These are phyloP conservation scores for Cladorrhinum sp. DNA, from an alignment of 2,329 filamentous ascomycete species.

Conservation along the genomic window DNA sequence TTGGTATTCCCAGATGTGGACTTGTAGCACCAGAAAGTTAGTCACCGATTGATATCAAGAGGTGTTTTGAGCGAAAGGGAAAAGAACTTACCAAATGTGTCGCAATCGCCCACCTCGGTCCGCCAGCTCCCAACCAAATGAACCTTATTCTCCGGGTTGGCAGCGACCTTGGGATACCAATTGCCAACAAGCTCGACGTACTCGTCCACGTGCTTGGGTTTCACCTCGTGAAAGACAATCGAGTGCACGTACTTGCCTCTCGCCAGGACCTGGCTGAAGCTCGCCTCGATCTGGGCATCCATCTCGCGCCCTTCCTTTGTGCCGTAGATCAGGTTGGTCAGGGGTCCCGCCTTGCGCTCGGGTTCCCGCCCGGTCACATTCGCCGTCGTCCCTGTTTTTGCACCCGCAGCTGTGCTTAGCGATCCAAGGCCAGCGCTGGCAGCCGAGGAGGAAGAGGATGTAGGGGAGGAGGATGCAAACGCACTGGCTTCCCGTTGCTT, in stretches of 20 bases:
- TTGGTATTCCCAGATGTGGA: conserved; percentile 99
- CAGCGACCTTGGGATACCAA: conserved; percentile 91
- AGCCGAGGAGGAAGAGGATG: conserved; percentile 37
- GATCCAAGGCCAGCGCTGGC: conserved; percentile 53
- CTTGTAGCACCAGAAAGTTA: conserved; percentile 43
- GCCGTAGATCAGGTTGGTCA: conserved; percentile 91
- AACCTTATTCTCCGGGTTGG: conserved; percentile 83
- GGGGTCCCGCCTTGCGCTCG: conserved; percentile 65
- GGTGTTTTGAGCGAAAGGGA: background rate
- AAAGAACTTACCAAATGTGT: conserved; percentile 76
- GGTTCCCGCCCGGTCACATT: conserved; percentile 55
- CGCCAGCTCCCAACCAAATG: conserved; percentile 97
- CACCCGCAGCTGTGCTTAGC: conserved; percentile 48
- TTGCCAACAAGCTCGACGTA: conserved; percentile 84
- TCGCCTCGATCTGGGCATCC: conserved; percentile 92
- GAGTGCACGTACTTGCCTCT: conserved; percentile 98
- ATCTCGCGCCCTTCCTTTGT: conserved; percentile 93
- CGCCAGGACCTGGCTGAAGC: conserved; percentile 91
- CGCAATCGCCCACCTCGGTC: conserved; percentile 94
- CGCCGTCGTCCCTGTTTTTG: conserved; percentile 52
- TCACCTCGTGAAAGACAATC: conserved; percentile 93
- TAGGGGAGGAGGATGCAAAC: conserved; percentile 39
- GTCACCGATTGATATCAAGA: background rate
- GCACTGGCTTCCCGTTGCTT: conserved; percentile 85
- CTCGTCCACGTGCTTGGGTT: conserved; percentile 92